Evolutionary conservation across 768 basidiomycete species (phyloP), one percentile per base, ranked within the genome.

Genomic region (Agaricus blazei): DNA sequence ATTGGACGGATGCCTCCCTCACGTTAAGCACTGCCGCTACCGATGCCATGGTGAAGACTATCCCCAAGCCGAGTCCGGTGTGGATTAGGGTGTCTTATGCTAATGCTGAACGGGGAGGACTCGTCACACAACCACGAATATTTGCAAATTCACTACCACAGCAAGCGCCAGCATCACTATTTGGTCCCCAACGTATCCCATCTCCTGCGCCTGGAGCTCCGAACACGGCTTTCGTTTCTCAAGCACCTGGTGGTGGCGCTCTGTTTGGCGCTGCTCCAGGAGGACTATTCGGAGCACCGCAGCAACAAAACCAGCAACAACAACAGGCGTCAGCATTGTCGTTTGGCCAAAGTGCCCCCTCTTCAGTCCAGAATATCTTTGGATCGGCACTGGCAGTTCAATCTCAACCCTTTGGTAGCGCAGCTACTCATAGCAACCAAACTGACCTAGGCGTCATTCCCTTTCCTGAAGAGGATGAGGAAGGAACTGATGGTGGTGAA

Each of bases 1-100:
- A 83, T 57, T 87, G 84, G 84, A 72, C 61, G 24, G 68, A 75
- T 56, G 71, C 78, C 1, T 57, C 71, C 1, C 69, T 85, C 31
- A 80, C 74, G 5, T 69, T 86, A 28, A 83, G 78, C 65, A 83
- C 83, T 1, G 75, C 75, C 23, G 66, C 69, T 3, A 72, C 69
- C 2, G 73, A 74, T 36, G 67, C 64, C 2, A 51, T 67, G 2
- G 64, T 57, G 45, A 70, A 67, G 57, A 65, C 56, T 48, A 76
- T 75, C 31, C 78, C 70, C 36, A 45, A 62, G 36, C 62, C 77
- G 23, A 41, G 49, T 29, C 57, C 70, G 4, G 50, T 75, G 54
- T 71, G 69, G 47, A 64, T 79, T 41, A 52, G 38, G 56, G 56
- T 27, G 52, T 51, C 23, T 42, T 61, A 42, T 48, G 56, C 3